phyloP scores from a whole-genome alignment of 2,329 filamentous ascomycete species.

The Cephalotrichum gorgonifer region DNA sequence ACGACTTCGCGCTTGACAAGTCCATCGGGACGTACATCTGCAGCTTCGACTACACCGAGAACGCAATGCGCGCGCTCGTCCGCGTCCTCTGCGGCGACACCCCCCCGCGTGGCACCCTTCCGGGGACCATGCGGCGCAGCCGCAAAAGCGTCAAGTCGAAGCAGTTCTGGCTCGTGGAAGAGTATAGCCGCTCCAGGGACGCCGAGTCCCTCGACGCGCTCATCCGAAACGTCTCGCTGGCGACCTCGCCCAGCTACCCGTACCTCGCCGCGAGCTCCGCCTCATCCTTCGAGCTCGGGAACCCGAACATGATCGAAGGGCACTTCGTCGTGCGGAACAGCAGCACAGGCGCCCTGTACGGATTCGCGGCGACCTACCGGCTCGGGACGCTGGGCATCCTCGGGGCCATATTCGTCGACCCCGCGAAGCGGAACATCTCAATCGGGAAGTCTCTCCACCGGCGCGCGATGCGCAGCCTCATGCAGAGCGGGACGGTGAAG shows the following conservation, averaged over 20 bases:
- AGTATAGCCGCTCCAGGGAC: slow-evolving; percentile 74
- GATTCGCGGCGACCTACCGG: slow-evolving; percentile 85
- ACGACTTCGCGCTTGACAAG: slow-evolving; percentile 91
- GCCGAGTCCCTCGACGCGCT: slow-evolving; percentile 63
- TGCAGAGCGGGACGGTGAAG: slow-evolving; percentile 60
- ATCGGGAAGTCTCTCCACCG: slow-evolving; percentile 86
- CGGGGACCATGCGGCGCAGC: slow-evolving; percentile 73
- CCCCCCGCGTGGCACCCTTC: slow-evolving; percentile 46
- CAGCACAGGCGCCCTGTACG: slow-evolving; percentile 82
- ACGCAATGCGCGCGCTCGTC: slow-evolving; percentile 74
- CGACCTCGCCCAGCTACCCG: slow-evolving; percentile 53
- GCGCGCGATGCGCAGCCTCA: slow-evolving; percentile 65
- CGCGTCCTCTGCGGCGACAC: slow-evolving; percentile 74
- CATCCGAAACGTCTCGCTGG: slow-evolving; percentile 58
- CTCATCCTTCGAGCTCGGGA: slow-evolving; percentile 65
- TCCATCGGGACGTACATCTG: slow-evolving; percentile 87
- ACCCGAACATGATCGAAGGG: slow-evolving; percentile 61
- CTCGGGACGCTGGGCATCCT: slow-evolving; percentile 64
- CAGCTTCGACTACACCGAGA: slow-evolving; percentile 94
- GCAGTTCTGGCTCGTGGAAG: slow-evolving; percentile 90
- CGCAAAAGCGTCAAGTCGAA: slow-evolving; percentile 81
- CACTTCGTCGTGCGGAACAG: slow-evolving; percentile 93
- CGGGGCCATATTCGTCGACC: slow-evolving; percentile 83
- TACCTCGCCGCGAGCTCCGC: slow-evolving; percentile 63
- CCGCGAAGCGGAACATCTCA: slow-evolving; percentile 72